phyloP scores from a whole-genome alignment of 1,284 basidiomycete species.

The Cryptococcus sp. region DNA sequence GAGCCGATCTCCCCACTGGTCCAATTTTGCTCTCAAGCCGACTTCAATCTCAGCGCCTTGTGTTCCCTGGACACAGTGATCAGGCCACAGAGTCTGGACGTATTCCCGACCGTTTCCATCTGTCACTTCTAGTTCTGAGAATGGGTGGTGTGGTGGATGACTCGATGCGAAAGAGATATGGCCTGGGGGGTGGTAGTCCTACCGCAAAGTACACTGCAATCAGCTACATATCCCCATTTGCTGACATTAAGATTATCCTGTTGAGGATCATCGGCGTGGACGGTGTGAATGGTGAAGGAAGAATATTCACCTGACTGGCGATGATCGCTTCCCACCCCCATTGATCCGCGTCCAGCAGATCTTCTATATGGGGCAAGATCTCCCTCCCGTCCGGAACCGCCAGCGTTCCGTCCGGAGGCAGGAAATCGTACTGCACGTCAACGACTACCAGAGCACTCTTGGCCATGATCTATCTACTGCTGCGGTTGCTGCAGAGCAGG shows the following conservation, averaged over 20 bases:
- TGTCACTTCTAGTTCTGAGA: conserved; percentile 53
- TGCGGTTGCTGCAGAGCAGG: not conserved
- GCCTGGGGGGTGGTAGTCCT: conserved; percentile 60
- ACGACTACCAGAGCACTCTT: conserved; percentile 59
- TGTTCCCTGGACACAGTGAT: conserved; percentile 55
- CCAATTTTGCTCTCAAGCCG: conserved; percentile 25
- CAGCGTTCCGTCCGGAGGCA: conserved; percentile 63
- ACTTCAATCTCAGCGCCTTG: conserved; percentile 40
- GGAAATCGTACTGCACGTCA: conserved; percentile 67
- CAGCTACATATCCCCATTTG: not conserved
- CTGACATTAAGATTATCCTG: not conserved
- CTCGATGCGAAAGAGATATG: conserved; percentile 67
- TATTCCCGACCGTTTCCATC: conserved; percentile 39
- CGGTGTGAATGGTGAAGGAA: not conserved
- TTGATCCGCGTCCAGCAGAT: conserved; percentile 56
- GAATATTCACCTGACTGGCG: conserved; percentile 54
- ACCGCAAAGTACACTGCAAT: no score
- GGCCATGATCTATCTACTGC: conserved; percentile 8
- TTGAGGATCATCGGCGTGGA: no score
- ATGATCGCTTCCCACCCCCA: conserved; percentile 59
- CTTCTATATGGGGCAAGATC: conserved; percentile 58
- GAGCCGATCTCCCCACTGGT: conserved; percentile 26
- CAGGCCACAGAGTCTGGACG: conserved; percentile 61
- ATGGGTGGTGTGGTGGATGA: conserved; percentile 56
- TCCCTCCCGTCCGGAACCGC: conserved; percentile 57